A percentile compares a stretch with the other conserved stretches of the same genome.
phyloP scores from a whole-genome alignment of 2,329 filamentous ascomycete species.

The Fusarium circinatum region DNA sequence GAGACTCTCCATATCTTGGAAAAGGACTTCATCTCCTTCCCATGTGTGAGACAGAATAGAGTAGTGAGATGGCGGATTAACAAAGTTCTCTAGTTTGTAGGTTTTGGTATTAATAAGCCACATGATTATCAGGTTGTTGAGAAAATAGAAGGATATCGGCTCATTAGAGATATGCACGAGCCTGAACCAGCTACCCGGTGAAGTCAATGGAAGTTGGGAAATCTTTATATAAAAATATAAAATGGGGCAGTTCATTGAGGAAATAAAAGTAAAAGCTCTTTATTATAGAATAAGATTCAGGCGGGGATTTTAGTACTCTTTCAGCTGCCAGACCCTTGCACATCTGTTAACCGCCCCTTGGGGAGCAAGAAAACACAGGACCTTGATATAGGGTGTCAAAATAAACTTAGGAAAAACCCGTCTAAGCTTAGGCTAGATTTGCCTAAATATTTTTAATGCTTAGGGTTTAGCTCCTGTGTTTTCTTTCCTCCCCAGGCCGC shows the following conservation, averaged over 20 bases:
- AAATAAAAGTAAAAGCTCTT: accelerated
- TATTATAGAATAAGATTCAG: neutral
- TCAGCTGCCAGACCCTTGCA: no score
- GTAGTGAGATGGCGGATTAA: accelerated
- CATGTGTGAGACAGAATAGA: neutral
- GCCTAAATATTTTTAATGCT: no score
- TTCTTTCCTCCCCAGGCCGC: no score
- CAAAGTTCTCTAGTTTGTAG: neutral
- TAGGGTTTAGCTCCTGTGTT: no score
- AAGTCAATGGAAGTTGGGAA: neutral
- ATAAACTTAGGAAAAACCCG: no score
- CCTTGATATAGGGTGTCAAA: no score
- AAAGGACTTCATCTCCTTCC: neutral
- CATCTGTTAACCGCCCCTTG: no score
- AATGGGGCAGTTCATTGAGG: accelerated
- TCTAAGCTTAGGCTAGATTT: no score
- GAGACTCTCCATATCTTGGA: neutral
- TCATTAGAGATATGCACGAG: neutral
- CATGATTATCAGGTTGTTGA: accelerated
- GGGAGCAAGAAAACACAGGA: no score
- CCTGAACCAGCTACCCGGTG: accelerated
- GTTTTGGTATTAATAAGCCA: neutral
- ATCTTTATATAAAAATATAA: accelerated
- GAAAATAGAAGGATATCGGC: neutral
- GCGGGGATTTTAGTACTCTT: no score